Evolutionary conservation across 805 yeast genomes (phyloP).

Genomic region (Ogataea polymorpha): DNA sequence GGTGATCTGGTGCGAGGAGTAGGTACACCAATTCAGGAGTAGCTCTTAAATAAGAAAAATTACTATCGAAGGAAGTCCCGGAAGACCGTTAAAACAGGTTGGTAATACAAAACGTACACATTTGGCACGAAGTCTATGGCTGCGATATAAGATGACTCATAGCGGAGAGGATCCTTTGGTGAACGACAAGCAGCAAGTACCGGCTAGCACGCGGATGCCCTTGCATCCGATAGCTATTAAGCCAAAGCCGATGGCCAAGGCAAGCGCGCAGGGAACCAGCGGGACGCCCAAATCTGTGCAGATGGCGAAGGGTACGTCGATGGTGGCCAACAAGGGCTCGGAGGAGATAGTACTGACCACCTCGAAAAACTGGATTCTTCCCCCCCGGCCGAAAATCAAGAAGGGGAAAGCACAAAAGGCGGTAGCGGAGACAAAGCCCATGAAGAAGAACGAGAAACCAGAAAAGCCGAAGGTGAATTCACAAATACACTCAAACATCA

Average conservation of each 20-base stretch:
- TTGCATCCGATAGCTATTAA: constrained; percentile 8
- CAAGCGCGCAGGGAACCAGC: not conserved
- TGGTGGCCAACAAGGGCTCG: constrained; percentile 23
- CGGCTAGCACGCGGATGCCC: constrained; percentile 4
- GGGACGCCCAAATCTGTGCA: constrained; percentile 5
- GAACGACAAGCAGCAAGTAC: not conserved
- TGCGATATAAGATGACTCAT: constrained; percentile 1
- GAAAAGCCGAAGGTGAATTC: constrained; percentile 29
- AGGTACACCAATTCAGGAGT: not conserved
- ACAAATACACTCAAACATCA: constrained; percentile 36
- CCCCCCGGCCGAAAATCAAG: constrained; percentile 48
- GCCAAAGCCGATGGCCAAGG: constrained; percentile 5
- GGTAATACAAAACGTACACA: no score
- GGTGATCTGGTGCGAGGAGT: not conserved
- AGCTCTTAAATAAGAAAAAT: not conserved
- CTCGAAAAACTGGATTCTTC: constrained; percentile 48
- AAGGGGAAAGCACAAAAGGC: constrained; percentile 15
- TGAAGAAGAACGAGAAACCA: constrained; percentile 14
- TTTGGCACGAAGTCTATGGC: not conserved
- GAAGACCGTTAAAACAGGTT: not conserved
- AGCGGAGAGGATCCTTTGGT: constrained; percentile 2
- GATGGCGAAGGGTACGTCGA: constrained; percentile 13
- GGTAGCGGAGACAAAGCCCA: constrained; percentile 9
- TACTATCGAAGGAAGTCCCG: constrained; percentile 4
- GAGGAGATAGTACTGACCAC: constrained; percentile 35